A percentile compares a stretch with the other conserved stretches of the same genome.
phyloP scores from a whole-genome alignment of 495 filamentous ascomycete species.

The Neurospora pannonica region DNA sequence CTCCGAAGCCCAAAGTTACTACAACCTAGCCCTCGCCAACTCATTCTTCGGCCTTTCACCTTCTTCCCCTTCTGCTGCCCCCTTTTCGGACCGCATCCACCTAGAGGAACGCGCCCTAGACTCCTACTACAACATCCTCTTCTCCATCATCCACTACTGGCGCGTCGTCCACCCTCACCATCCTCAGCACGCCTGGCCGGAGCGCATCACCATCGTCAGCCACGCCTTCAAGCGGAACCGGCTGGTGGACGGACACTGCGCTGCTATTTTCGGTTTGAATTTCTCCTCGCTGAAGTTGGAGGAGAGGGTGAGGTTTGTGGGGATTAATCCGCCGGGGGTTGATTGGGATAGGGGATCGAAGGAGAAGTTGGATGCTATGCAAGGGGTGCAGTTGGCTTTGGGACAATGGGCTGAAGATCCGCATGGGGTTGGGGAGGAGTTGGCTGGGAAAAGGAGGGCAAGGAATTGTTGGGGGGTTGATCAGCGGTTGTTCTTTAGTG shows the following conservation, averaged over 20 bases:
- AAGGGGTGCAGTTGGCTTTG: constrained; percentile 31
- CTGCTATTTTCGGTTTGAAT: constrained; percentile 39
- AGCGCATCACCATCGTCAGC: constrained; percentile 55
- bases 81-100: constrained; percentile 24
- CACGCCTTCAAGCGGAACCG: constrained; percentile 65
- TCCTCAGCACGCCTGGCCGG: constrained; percentile 36
- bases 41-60: constrained; percentile 32
- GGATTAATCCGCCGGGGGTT: constrained; percentile 57
- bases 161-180: constrained; percentile 4
- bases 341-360: constrained; percentile 2
- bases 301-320: constrained; percentile 41
- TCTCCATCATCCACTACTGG: constrained; percentile 56
- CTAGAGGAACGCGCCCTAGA: constrained; percentile 64
- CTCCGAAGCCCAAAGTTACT: constrained; percentile 61
- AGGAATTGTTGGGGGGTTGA: constrained; percentile 40
- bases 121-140: constrained; percentile 69
- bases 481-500: constrained; percentile 28
- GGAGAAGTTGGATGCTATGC: constrained; percentile 26
- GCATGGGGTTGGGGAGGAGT: constrained; percentile 33
- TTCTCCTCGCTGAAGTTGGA: constrained; percentile 18
- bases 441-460: constrained; percentile 37
- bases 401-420: constrained; percentile 41
- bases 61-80: not conserved
- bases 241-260: constrained; percentile 59
- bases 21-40: constrained; percentile 37